A percentile compares a stretch with the other conserved stretches of the same genome.
phyloP scores from a whole-genome alignment of 2,329 filamentous ascomycete genomes.

The Venturia aucupariae region DNA sequence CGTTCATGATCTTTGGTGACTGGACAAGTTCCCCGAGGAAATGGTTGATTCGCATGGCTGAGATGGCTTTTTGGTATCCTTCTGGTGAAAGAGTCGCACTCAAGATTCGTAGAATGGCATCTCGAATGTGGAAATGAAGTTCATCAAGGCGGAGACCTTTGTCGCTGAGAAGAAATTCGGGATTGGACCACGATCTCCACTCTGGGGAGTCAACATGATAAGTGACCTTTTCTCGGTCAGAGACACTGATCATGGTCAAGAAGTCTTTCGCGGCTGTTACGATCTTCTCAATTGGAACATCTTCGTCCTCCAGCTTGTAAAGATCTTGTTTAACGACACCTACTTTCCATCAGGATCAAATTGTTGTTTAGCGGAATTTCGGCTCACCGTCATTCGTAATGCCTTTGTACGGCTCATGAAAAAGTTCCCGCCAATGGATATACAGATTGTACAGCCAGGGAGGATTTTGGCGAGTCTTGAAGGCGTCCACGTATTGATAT shows the following conservation, averaged over 20 bases:
- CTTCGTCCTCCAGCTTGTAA: constrained; percentile 55
- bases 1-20: constrained; percentile 56
- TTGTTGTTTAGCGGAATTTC: neutral
- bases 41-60: constrained; percentile 64
- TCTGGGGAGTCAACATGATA: constrained; percentile 61
- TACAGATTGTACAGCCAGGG: constrained; percentile 50
- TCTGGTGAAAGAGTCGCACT: constrained; percentile 53
- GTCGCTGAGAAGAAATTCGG: constrained; percentile 60
- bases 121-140: constrained; percentile 27
- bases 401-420: constrained; percentile 58
- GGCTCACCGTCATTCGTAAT: constrained; percentile 56
- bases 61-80: constrained; percentile 60
- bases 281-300: constrained; percentile 49
- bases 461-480: constrained; percentile 49
- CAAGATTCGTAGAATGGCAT: constrained; percentile 47
- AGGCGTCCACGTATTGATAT: constrained; percentile 51
- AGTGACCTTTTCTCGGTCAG: constrained; percentile 40
- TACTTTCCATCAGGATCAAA: constrained; percentile 20
- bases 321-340: constrained; percentile 44
- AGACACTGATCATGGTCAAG: constrained; percentile 37
- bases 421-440: constrained; percentile 29
- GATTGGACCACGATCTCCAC: constrained; percentile 65
- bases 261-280: constrained; percentile 41
- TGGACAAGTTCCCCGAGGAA: constrained; percentile 62
- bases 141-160: constrained; percentile 66